phyloP scores from a whole-genome alignment of 257 asterid genomes.

The Solanum ossicruentum region DNA sequence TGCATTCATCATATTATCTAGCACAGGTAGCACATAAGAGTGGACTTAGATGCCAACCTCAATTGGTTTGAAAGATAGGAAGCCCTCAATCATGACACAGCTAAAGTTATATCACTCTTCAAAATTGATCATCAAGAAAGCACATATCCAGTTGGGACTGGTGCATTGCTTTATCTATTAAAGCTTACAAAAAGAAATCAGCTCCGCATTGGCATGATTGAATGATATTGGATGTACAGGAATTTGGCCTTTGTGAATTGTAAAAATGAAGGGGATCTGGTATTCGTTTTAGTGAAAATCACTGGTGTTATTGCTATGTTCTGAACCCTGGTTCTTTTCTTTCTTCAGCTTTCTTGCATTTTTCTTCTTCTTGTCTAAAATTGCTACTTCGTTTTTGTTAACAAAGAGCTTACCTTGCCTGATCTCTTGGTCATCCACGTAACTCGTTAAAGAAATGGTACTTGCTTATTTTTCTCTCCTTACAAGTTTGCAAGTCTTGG shows the following conservation, averaged over 20 bases:
- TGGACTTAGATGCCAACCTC: slow-evolving; percentile 4
- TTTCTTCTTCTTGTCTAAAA: background rate
- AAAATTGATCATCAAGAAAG: background rate
- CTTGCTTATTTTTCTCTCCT: background rate
- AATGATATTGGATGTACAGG: background rate
- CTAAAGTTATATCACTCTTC: background rate
- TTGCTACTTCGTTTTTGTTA: background rate
- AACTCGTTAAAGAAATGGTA: background rate
- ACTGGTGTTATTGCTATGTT: background rate
- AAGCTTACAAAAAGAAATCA: background rate
- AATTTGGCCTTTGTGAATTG: background rate
- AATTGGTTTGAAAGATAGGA: background rate
- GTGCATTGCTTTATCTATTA: background rate
- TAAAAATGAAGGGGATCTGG: background rate
- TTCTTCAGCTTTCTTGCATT: no score
- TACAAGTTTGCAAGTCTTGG: no score
- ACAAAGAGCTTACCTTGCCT: background rate
- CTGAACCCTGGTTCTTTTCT: background rate
- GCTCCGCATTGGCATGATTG: background rate
- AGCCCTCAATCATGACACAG: background rate
- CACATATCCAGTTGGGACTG: background rate
- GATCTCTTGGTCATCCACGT: background rate
- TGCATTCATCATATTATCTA: slow-evolving; percentile 88
- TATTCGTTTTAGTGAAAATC: background rate
- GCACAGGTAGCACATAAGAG: slow-evolving; percentile 51